Evolutionary conservation across 352 stramenopile genomes (phyloP).

Genomic region (Paralagenidium karlingii): DNA sequence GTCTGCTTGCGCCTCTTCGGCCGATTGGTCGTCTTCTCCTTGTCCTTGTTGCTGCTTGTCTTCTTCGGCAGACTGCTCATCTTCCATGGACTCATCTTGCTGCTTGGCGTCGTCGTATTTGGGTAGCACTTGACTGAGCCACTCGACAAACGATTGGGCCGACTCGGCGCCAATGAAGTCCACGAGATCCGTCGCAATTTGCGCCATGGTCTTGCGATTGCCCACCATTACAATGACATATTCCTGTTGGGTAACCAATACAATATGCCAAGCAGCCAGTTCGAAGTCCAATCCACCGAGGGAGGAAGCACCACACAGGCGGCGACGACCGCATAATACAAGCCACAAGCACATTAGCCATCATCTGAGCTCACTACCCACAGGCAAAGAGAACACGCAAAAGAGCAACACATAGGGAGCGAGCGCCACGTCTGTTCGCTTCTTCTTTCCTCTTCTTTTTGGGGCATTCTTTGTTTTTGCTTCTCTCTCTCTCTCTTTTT

Average conservation of each 20-base stretch:
- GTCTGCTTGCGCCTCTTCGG: background rate
- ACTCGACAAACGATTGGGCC: constrained; percentile 54
- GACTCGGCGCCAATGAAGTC: constrained; percentile 78
- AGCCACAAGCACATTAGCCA: constrained; percentile 4
- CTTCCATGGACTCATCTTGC: too few relatives aligned
- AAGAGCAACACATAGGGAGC: constrained; percentile 8
- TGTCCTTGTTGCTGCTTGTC: constrained; percentile 1
- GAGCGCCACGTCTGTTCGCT: constrained; percentile 1
- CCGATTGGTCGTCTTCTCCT: constrained; percentile 3
- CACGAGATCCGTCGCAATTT: constrained; percentile 69
- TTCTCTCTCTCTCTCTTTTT: constrained; percentile 6
- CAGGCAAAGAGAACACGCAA: constrained; percentile 18
- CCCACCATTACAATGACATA: constrained; percentile 79
- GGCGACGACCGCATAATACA: background rate
- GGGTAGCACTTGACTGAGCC: constrained; percentile 42
- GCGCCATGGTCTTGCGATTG: constrained; percentile 80
- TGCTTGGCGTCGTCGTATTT: constrained; percentile 21
- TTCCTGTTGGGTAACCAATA: constrained; percentile 28
- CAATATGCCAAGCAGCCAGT: constrained; percentile 2
- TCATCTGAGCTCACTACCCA: too few relatives aligned
- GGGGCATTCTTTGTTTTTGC: constrained; percentile 2
- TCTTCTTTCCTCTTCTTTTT: constrained; percentile 6
- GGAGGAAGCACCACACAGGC: background rate
- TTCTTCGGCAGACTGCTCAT: constrained; percentile 3
- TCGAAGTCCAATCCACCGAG: too few relatives aligned